Percentiles rank a stretch among this genome's conserved stretches.
These are phyloP conservation scores for Solanum pimpinellifolium DNA, from an alignment of 257 asterid genomes.

Conservation along the genomic window DNA sequence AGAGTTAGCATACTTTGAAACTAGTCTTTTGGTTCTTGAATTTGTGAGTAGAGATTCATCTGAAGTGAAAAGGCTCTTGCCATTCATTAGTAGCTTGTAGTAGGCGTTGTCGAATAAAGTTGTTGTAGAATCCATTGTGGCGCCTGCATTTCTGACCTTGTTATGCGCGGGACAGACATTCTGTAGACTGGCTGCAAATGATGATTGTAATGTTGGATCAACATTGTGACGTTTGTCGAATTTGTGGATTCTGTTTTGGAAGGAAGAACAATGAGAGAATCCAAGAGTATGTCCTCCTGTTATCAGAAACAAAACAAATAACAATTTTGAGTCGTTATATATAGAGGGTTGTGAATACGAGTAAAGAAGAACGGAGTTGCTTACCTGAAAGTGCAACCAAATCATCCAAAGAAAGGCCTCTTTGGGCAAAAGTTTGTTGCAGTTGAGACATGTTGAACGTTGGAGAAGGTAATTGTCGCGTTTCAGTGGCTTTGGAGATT, in stretches of 20 bases:
- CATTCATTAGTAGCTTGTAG: slow-evolving; percentile 56
- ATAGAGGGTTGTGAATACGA: not conserved
- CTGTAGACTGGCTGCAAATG: slow-evolving; percentile 48
- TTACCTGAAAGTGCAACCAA: slow-evolving; percentile 74
- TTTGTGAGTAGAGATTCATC: slow-evolving; percentile 52
- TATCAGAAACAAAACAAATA: not conserved
- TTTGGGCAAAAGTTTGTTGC: slow-evolving; percentile 63
- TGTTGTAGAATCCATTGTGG: slow-evolving; percentile 50
- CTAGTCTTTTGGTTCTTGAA: slow-evolving; percentile 42
- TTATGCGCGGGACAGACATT: slow-evolving; percentile 52
- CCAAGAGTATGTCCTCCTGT: slow-evolving; percentile 92
- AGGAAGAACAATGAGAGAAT: slow-evolving; percentile 79
- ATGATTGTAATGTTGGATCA: slow-evolving; percentile 47
- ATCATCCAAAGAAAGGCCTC: slow-evolving; percentile 64
- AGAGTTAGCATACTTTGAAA: slow-evolving; percentile 40
- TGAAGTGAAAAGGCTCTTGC: slow-evolving; percentile 59
- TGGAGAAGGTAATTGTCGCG: slow-evolving; percentile 58
- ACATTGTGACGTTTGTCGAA: slow-evolving; percentile 30
- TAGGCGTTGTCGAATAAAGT: slow-evolving; percentile 56
- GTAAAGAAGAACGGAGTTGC: not conserved
- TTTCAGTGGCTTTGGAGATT: slow-evolving; percentile 51
- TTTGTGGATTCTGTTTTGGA: slow-evolving; percentile 80
- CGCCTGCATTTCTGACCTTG: slow-evolving; percentile 56
- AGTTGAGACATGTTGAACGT: slow-evolving; percentile 61
- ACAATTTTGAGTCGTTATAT: not conserved